Evolutionary conservation across 345 rosid genomes (phyloP).

Genomic region (Salix exigua): DNA sequence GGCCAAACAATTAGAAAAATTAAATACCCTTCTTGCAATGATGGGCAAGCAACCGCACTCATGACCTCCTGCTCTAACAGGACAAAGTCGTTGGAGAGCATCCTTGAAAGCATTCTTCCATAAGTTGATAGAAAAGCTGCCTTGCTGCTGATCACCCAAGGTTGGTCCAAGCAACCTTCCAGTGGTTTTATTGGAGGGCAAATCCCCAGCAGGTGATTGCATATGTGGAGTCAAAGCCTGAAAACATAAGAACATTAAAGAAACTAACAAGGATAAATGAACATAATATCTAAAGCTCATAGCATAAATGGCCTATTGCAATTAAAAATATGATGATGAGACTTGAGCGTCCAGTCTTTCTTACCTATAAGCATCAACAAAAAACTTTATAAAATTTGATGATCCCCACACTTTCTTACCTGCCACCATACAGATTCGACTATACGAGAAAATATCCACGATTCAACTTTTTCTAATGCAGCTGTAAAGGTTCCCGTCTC

Average conservation of each 20-base stretch:
- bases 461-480: slow-evolving; percentile 78
- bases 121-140: slow-evolving; percentile 59
- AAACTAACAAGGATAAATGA: background rate
- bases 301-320: background rate
- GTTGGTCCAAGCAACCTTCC: slow-evolving; percentile 70
- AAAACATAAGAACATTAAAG: background rate
- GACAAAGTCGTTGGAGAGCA: slow-evolving; percentile 73
- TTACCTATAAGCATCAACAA: background rate
- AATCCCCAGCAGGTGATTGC: slow-evolving; percentile 61
- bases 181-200: slow-evolving; percentile 33
- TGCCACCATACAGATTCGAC: slow-evolving; percentile 99
- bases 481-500: slow-evolving; percentile 73
- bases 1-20: slow-evolving; percentile 1
- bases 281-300: background rate
- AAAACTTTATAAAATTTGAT: background rate
- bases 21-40: slow-evolving; percentile 62
- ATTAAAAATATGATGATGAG: background rate
- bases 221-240: slow-evolving; percentile 87
- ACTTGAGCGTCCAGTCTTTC: background rate
- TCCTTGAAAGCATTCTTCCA: slow-evolving; percentile 87
- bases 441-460: slow-evolving; percentile 87
- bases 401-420: slow-evolving; percentile 39
- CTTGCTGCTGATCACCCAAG: slow-evolving; percentile 76
- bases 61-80: slow-evolving; percentile 80
- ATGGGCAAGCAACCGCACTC: slow-evolving; percentile 92